phyloP scores from a whole-genome alignment of 805 yeast genomes.

The Debaryomyces tyrocola region DNA sequence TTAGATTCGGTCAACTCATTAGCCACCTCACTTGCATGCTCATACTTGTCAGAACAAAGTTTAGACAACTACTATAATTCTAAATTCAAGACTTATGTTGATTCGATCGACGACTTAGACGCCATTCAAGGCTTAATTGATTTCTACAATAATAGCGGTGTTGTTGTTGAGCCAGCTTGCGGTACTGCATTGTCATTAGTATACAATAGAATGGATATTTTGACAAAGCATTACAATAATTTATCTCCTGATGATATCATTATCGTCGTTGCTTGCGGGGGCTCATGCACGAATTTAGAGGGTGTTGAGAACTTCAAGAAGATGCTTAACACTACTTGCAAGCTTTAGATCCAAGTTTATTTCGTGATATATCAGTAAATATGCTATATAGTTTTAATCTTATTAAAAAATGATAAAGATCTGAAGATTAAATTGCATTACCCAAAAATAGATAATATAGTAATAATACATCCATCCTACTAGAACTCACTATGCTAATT shows the following conservation, averaged over 20 bases:
- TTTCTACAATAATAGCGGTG: constrained; percentile 51
- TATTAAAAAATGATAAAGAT: background rate
- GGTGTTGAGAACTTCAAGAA: constrained; percentile 12
- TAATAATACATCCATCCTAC: too few species aligned
- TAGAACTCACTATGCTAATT: too few species aligned
- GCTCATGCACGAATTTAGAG: constrained; percentile 17
- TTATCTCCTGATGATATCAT: constrained; percentile 43
- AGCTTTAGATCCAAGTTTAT: constrained; percentile 3
- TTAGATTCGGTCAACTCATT: constrained; percentile 50
- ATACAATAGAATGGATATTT: constrained; percentile 33
- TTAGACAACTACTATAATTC: constrained; percentile 35
- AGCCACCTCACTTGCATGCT: constrained; percentile 67
- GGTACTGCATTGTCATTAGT: constrained; percentile 64
- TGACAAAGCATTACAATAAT: constrained; percentile 23
- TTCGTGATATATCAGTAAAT: background rate
- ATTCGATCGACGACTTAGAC: constrained; percentile 47
- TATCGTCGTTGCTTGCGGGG: constrained; percentile 60
- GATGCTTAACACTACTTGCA: constrained; percentile 6
- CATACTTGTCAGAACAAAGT: constrained; percentile 52
- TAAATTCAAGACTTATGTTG: constrained; percentile 18
- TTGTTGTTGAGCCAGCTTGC: constrained; percentile 69
- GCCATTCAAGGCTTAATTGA: constrained; percentile 54
- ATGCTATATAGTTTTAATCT: constrained; percentile 3
- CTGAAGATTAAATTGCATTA: background rate
- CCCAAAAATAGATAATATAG: background rate